Evolutionary conservation across 2,329 filamentous ascomycete species (phyloP), one percentile per base, ranked within the genome.

Genomic region (Didymella pinodella): DNA sequence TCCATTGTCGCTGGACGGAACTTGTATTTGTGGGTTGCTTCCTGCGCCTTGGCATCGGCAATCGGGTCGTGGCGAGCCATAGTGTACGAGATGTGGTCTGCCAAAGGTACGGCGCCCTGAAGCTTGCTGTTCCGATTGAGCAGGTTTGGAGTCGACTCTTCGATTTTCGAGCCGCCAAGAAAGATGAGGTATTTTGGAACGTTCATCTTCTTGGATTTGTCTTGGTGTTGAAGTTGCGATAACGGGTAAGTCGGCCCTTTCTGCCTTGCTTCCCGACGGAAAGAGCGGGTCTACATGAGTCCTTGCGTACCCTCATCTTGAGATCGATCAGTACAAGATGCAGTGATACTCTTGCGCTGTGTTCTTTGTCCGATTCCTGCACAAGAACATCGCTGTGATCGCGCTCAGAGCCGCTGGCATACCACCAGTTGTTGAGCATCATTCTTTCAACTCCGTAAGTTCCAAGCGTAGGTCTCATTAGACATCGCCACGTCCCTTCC

Each of bases 41-140:
- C 73, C 54, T 75, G 73, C 26, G 67, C 70, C 62, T 72, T 71
- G 49, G 74, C 70, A 29, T 61, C 58, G 26, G 70, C 65, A 32
- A 74, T 72, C 3, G 73, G 74, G 52, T 75, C 62, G 54, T 54
- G 49, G 22, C 50, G 46, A 10, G 32, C n/a, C 56, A 59, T 59
- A 1, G 20, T 38, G 22, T 28, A 16, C 1, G 47, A 41, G 20
- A 16, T 25, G 11, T 25, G 7, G 18, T 41, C 20, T 41, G 38
- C 20, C 20, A 22, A 20, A 14, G 25, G 38, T 22, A 20, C 6
- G 18, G 3, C 14, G 3, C 11, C 20, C 7, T 25, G 18, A 5
- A 43, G 48, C 2, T 28, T 6, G 7, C n/a, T 8, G 14, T 16
- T 25, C 8, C n/a, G 7, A 34, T 11, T 2, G 18, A 34, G 45